Evolutionary conservation across 176 grass and related monocot genomes (phyloP), one percentile per base, ranked within the genome.

Genomic region (Alopecurus myosuroides): DNA sequence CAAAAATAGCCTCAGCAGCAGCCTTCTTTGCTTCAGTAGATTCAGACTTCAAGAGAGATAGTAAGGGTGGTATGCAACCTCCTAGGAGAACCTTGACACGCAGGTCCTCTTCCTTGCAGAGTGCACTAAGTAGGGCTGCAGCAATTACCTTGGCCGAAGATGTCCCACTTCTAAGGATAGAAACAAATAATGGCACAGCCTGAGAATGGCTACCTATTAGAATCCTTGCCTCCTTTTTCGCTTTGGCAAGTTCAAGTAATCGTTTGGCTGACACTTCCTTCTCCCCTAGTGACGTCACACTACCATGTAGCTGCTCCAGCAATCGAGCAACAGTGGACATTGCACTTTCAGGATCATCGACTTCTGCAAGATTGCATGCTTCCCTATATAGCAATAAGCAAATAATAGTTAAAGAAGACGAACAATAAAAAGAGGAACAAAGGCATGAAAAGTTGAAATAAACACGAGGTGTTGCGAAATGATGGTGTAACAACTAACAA

Each of bases 81-180:
- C 93, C 97, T 73, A 98, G 83, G 86, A 95, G 89, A 77, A 98
- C 91, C 68, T 88, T 95, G 35, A 95, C 81, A 70, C 91, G 91
- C 51, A 98, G 74, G 33, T 98, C 97, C 29, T 94, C 93, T 89
- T 98, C 97, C 86, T 98, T 98, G 71, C 89, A 98, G 77, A 98
- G 91, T 51, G 88, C 73, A 69, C 89, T 94, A 49, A 98, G 91
- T 51, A 90, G 85, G 7, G 85, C 86, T 70, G 93, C 91, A 85
- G 94, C 83, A 89, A 94, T 92, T 64, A 94, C 86, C 90, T 95
- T 98, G 80, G 93, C 93, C 70, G 75, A 69, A 41, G 84, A 83
- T 70, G 89, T 82, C 28, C 97, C 97, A 78, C 77, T 88, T 85
- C 97, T 89, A 70, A 98, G 92, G 78, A 92, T 90, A 63, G 93